Percentiles rank a stretch among this genome's conserved stretches.
phyloP scores from a whole-genome alignment of 768 basidiomycete species.

The Lepiota brunneoincarnata region DNA sequence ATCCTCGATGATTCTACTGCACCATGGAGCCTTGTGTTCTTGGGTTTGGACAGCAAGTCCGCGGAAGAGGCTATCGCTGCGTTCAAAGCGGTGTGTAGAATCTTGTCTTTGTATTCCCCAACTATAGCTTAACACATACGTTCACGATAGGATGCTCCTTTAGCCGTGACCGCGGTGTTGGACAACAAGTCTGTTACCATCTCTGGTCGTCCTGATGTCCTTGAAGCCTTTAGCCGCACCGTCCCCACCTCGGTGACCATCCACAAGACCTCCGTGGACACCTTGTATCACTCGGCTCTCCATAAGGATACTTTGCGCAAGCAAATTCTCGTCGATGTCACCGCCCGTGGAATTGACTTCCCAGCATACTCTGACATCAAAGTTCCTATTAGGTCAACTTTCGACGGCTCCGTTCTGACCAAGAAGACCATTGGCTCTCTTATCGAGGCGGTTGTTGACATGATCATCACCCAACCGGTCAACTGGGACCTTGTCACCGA shows the following conservation, averaged over 20 bases:
- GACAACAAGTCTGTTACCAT: constrained; percentile 45
- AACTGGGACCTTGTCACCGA: constrained; percentile 43
- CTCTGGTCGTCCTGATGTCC: constrained; percentile 49
- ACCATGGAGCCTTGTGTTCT: constrained; percentile 44
- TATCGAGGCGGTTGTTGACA: constrained; percentile 37
- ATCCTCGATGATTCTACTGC: constrained; percentile 18
- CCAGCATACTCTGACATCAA: constrained; percentile 40
- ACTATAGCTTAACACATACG: constrained; percentile 11
- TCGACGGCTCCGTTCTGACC: constrained; percentile 30
- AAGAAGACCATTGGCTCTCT: constrained; percentile 28
- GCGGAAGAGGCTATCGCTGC: constrained; percentile 19
- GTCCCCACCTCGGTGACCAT: constrained; percentile 31
- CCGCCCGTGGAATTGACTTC: constrained; percentile 39
- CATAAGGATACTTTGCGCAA: constrained; percentile 28
- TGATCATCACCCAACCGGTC: constrained; percentile 45
- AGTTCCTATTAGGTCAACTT: constrained; percentile 41
- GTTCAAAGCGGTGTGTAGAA: constrained; percentile 14
- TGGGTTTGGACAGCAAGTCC: constrained; percentile 21
- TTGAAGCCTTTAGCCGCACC: constrained; percentile 38
- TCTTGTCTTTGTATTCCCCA: constrained; percentile 4
- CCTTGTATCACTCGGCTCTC: constrained; percentile 44
- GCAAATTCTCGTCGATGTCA: constrained; percentile 38
- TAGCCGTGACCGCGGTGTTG: constrained; percentile 50
- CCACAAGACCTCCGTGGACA: constrained; percentile 41
- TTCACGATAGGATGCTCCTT: constrained; percentile 16